Base-by-base conservation (phyloP, 2,329 filamentous ascomycete species). In the Cryoendolithus antarcticus region DNA sequence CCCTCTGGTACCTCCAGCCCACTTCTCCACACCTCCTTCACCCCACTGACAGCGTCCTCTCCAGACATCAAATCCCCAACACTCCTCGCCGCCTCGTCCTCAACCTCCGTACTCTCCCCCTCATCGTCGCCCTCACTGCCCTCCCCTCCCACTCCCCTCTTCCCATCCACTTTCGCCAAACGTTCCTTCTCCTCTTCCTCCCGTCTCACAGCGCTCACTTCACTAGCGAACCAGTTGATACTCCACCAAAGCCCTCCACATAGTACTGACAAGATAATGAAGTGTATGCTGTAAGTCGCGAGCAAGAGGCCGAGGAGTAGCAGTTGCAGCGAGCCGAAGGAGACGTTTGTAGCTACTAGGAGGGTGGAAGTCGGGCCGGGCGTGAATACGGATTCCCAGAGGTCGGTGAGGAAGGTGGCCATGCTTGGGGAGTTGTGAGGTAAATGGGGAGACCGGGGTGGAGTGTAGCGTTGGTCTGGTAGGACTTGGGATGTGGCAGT, bases 181-280 rank as follows among this genome's bases (percentile, higher is more conserved):
- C 15, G 15, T 19, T 19, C 15, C 15, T 19, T 19, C 15, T 19
- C 15, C 46, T 72, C 68, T 50, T 69, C 66, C 50, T 69, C 62
- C 50, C 64, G 33, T 48, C 70, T 59, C 47, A 65, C 63, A 27
- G 63, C 62, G 24, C 60, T 57, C 38, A 80, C 60, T 56, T 80
- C 89, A 33, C 65, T 65, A 40, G 85, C 86, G 57, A 98, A 96
- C 91, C 91, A 98, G 72, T 96, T 96, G 65, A 96, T 88, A 41
- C 82, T 77, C 67, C 75, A 86, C 91, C 91, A 98, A 28, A 96
- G 71, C 4, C 83, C 82, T 27, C 67, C 88, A 46, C 77, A 85
- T 7, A 98, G 69, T 42, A 79, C 54, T 9, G 85, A 93, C 4
- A 98, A 74, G 42, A 89, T 70, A 46, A 86, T 60, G 56, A 95